Evolutionary conservation across 2,329 filamentous ascomycete genomes (phyloP), one percentile per base, ranked within the genome.

Genomic region (Fusarium sororula): DNA sequence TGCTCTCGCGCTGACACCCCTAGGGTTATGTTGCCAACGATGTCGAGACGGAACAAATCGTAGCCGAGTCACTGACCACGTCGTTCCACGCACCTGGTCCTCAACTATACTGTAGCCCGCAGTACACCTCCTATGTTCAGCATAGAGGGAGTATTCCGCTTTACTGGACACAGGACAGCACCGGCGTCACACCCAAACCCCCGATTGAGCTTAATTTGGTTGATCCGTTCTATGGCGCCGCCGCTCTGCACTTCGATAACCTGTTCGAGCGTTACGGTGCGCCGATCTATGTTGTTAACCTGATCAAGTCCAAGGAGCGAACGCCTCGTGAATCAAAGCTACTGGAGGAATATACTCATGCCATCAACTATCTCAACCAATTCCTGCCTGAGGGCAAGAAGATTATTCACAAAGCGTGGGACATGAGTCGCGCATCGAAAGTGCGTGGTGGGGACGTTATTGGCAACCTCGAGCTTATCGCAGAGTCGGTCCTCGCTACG

Each of bases 21-120:
- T 18, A 87, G 80, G 96, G 96, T 20, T 97, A 97, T 80, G 96
- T 99, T 62, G 97, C 96, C 59, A 99, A 99, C 80, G 97, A 99
- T 82, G 96, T 99, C 30, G 97, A 99, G 83, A 98, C 96, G 2
- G 96, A 99, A 83, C 96, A 99, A 81, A 98, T 99, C 68, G 95
- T 99, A 10, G 96, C 95, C 1, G 96, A 99, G 80, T 94, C 95
- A 77, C 86, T 96, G 57, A 98, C 95, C 1, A 99, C 96, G 2
- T 98, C 96, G 0, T 98, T 99, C 77, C 96, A 99, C 83, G 93
- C 94, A 7, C 94, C 96, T 9, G 96, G 95, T 0, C 94, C 93
- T 7, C 90, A 90, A 55, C 88, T 98, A 17, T 98, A 94, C 80
- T 91, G 94, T 10, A 98, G 93, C 79, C 94, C 96, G 3, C 93